Evolutionary conservation across 148 eudicot species (phyloP).

Genomic region (Silene uniflora): DNA sequence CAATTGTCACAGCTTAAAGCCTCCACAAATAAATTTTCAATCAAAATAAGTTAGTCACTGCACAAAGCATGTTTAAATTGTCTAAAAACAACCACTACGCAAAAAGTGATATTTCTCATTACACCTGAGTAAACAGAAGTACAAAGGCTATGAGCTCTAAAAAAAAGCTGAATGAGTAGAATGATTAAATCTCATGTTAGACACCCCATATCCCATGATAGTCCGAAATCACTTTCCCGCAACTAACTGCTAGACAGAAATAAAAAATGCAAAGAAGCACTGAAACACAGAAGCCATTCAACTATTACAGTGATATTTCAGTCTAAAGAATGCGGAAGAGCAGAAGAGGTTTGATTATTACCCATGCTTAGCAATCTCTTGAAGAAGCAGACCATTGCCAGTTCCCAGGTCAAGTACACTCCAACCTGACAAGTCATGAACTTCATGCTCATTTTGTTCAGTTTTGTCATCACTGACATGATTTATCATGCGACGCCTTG

Average conservation of each 20-base stretch:
- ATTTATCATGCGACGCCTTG: slow-evolving; percentile 48
- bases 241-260: neutral
- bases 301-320: neutral
- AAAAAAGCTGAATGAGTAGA: neutral
- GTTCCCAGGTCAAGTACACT: slow-evolving; percentile 95
- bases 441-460: slow-evolving; percentile 41
- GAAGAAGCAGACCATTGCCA: slow-evolving; percentile 97
- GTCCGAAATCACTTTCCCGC: neutral
- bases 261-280: neutral
- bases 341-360: slow-evolving; percentile 28
- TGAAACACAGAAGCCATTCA: slow-evolving; percentile 5
- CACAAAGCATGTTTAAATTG: neutral
- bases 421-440: slow-evolving; percentile 59
- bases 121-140: neutral
- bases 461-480: slow-evolving; percentile 39
- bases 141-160: neutral
- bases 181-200: neutral
- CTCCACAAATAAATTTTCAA: neutral
- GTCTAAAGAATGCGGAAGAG: neutral
- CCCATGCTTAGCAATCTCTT: slow-evolving; percentile 96
- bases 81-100: neutral
- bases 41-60: neutral
- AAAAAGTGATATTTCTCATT: neutral
- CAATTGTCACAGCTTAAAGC: neutral
- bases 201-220: neutral